Base-by-base conservation (phyloP, 164 flowering plant species). In the Vitis rotundifolia region DNA sequence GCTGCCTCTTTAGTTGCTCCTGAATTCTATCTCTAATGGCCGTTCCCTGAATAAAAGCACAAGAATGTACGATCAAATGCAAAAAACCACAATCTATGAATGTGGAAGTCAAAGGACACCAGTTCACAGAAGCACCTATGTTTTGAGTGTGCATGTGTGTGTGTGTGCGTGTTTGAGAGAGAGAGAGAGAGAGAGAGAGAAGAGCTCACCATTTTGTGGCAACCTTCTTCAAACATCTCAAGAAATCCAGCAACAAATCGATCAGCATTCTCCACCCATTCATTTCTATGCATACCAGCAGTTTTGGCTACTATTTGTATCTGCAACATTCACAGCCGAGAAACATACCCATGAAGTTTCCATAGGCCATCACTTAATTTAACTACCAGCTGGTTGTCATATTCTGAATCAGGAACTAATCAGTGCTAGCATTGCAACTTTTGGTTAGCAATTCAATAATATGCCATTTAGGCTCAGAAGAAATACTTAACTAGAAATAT, bases 171-270 rank as follows among this genome's bases (percentile, higher is more conserved):
- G 44, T 31, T 2, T 3, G 44, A 3, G 5, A 31, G 7, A 37
- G 44, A 37, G 44, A 37, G 44, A 37, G 37, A 29, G 37, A 29
- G 44, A 37, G 6, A 37, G 7, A 37, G 44, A 37, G 7, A 37
- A 26, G 29, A n/a, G 10, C 80, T 71, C n/a, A 81, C 94, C 92
- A 90, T 88, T 76, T 87, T 88, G 70, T 90, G 94, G 76, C 94
- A 90, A 59, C 94, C 83, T 85, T 90, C 94, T 81, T 90, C 94
- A 71, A 90, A 88, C 94, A 90, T 90, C 79, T 90, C 94, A 11
- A 90, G 87, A 74, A 90, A 90, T 44, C 91, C 92, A 76, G 94
- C 94, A 63, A 88, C 92, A 85, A 75, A 82, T 0, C 92, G 86
- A 73, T 90, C 94, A 64, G 94, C 94, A 81, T 90, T 90, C 70